Conservation (phyloP, 2,329 filamentous ascomycete genomes). For the Zymoseptoria brevis region DNA sequence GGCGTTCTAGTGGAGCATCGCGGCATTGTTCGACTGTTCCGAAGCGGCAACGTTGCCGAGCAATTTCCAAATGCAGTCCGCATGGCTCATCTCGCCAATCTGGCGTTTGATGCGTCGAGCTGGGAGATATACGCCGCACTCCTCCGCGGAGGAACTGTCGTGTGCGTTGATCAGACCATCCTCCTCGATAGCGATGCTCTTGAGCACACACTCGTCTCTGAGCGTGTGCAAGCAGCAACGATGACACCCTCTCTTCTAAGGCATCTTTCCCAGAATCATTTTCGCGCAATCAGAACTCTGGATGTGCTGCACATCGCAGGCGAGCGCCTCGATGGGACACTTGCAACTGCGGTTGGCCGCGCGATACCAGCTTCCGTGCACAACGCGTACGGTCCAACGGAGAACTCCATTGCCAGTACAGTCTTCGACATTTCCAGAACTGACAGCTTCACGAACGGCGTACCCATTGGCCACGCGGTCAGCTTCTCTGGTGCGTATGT, state of each 20-base stretch:
- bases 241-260: slow-evolving; percentile 2
- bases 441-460: background rate
- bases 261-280: background rate
- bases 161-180: slow-evolving; percentile 3
- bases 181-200: background rate
- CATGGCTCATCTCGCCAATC: slow-evolving; percentile 2
- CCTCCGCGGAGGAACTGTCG: slow-evolving; percentile 3
- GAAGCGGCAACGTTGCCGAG: too few relatives aligned
- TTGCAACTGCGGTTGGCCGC: background rate
- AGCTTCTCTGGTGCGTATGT: slow-evolving; percentile 3
- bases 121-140: slow-evolving; percentile 7
- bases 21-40: slow-evolving; percentile 1
- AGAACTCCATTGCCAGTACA: slow-evolving; percentile 8
- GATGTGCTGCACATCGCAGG: background rate
- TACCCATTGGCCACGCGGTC: slow-evolving; percentile 2
- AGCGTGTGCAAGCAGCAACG: slow-evolving; percentile 3
- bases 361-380: background rate
- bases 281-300: background rate
- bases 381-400: slow-evolving; percentile 9
- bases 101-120: slow-evolving; percentile 4
- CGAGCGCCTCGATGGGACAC: slow-evolving; percentile 1
- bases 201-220: background rate
- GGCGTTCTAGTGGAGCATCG: slow-evolving; percentile 15
- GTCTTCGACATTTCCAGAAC: slow-evolving; percentile 1
- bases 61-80: background rate